phyloP scores from a whole-genome alignment of 2,329 filamentous ascomycete genomes.

The Nothomitra cinnamomea region DNA sequence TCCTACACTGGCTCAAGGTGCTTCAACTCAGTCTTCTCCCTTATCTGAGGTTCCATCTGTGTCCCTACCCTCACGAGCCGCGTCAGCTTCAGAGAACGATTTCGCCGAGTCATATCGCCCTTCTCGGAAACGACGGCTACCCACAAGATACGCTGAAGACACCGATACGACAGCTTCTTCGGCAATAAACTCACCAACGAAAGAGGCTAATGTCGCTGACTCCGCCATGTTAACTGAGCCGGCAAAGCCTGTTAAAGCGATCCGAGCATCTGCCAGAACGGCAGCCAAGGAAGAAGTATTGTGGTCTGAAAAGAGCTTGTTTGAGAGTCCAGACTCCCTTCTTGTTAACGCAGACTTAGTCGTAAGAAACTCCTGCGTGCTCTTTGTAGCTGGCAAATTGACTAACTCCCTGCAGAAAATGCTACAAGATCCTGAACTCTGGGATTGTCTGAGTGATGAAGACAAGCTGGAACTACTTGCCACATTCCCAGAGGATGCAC shows the following conservation, averaged over 20 bases:
- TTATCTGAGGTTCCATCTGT: not conserved
- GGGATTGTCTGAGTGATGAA: slow-evolving; percentile 13
- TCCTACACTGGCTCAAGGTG: not conserved
- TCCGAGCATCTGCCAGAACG: not conserved
- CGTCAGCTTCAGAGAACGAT: not conserved
- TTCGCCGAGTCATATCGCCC: not conserved
- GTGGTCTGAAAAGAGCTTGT: not conserved
- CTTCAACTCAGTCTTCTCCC: not conserved
- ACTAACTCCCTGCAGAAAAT: not conserved
- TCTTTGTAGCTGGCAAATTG: not conserved
- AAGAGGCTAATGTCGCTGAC: not conserved
- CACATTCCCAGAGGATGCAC: slow-evolving; percentile 25
- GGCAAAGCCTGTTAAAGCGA: not conserved
- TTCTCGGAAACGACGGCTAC: not conserved
- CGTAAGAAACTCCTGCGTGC: not conserved
- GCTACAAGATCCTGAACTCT: not conserved
- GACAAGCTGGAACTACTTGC: slow-evolving; percentile 25
- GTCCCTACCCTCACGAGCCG: not conserved
- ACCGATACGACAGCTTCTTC: too few species aligned
- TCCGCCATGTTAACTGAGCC: too few species aligned
- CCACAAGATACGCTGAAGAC: not conserved
- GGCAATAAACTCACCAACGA: not conserved
- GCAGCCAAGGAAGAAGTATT: not conserved
- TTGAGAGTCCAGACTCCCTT: not conserved
- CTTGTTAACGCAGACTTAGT: not conserved